Evolutionary conservation across 192 early-diverging fungal species (phyloP), one percentile per base, ranked within the genome.

Genomic region (Umbelopsis vinacea): DNA sequence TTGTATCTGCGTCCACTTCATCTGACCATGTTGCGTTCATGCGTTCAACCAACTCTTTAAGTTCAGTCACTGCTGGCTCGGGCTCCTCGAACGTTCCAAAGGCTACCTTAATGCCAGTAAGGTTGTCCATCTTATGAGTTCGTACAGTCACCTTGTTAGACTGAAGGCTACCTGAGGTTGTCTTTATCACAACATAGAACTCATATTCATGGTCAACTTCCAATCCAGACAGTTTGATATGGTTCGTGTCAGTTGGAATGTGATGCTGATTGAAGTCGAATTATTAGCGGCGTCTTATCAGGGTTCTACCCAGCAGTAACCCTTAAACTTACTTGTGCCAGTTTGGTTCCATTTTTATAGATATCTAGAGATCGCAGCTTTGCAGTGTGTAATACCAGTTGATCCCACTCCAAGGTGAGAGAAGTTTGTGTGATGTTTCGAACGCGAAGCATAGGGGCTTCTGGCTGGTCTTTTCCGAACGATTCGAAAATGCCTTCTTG

Each of bases 111-210:
- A 98, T 95, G 19, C 98, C 98, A n/a, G 94, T 98, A 38, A 99
- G 86, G 77, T 99, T 98, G 52, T 98, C 96, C 80, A 99, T 83
- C 37, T 92, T 85, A 78, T 99, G 98, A 7, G 98, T 99, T 69
- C 84, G 88, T 46, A 91, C 84, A 4, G 73, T 81, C 21, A 97
- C 82, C 19, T 86, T 81, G 70, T 98, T 96, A 46, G 93, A 95
- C 46, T 85, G 82, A 47, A 92, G 89, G 22, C 82, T 76, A 54
- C 98, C 97, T 7, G 96, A 96, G 7, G 96, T 95, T 6, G 98
- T 99, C 75, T 95, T 89, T 75, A 96, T 87, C 52, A 90, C 94
- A 45, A 99, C 83, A 71, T 89, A 87, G 72, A 99, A 92, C 60
- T 93, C 88, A 81, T 97, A 98, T 68, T 94, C 92, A 70, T 92